Evolutionary conservation across 176 grass and related monocot genomes (phyloP).

Genomic region (Oryza rufipogon): DNA sequence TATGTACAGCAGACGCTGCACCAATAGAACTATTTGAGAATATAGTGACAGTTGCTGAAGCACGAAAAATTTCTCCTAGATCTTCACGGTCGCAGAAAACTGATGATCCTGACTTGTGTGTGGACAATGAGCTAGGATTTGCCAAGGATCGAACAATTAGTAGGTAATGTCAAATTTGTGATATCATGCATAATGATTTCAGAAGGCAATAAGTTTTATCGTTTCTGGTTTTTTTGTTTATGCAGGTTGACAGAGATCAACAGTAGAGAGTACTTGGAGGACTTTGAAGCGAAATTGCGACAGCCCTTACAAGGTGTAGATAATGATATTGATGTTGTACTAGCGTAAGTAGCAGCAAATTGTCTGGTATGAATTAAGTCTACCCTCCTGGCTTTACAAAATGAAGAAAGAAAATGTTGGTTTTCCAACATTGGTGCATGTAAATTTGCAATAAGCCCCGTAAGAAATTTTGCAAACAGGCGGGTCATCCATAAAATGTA

Average conservation of each 20-base stretch:
- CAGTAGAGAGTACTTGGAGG: conserved; percentile 85
- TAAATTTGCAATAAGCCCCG: conserved; percentile 42
- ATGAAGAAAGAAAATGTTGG: not conserved
- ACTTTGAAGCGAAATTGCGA: conserved; percentile 55
- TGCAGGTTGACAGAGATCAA: conserved; percentile 90
- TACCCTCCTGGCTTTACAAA: conserved; percentile 23
- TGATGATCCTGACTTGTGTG: conserved; percentile 84
- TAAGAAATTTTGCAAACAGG: not conserved
- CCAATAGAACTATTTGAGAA: conserved; percentile 72
- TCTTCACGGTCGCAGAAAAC: conserved; percentile 56
- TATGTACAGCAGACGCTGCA: conserved; percentile 83
- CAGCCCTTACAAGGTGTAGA: conserved; percentile 40
- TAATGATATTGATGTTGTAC: conserved; percentile 32
- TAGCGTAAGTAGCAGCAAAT: conserved; percentile 17
- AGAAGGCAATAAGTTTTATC: not conserved
- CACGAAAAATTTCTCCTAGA: conserved; percentile 55
- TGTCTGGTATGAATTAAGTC: not conserved
- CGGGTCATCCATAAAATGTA: not conserved
- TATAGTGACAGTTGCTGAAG: conserved; percentile 69
- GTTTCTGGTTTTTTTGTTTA: not conserved
- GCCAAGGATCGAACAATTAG: conserved; percentile 93
- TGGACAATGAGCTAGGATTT: conserved; percentile 94
- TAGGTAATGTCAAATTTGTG: conserved; percentile 48
- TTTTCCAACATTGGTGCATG: conserved; percentile 26
- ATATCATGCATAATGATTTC: not conserved